Percentiles rank a stretch among this genome's conserved stretches.
Conservation (phyloP, 2,329 filamentous ascomycete genomes). For the Akanthomyces uredinophilus region DNA sequence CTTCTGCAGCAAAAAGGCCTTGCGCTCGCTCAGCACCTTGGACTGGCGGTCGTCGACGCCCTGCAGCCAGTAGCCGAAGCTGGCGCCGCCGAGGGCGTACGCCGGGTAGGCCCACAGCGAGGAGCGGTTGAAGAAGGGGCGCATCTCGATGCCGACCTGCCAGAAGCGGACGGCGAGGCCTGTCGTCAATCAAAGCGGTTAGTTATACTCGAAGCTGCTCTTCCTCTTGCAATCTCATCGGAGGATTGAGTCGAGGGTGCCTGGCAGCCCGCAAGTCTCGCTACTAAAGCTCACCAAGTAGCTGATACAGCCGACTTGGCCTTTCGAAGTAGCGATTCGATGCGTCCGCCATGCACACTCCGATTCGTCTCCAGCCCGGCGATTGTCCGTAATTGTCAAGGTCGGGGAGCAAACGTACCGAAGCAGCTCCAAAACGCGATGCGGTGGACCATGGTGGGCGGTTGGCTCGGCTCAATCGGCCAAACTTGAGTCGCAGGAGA, state of each 20-base stretch:
- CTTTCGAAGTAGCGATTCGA: neutral
- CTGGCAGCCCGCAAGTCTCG: neutral
- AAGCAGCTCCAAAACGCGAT: slow-evolving; percentile 85
- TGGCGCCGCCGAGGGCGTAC: slow-evolving; percentile 78
- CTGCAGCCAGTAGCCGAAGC: slow-evolving; percentile 96
- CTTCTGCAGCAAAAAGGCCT: slow-evolving; percentile 81
- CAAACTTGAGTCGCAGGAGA: neutral
- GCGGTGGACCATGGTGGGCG: slow-evolving; percentile 52
- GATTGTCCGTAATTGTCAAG: neutral
- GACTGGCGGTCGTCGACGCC: slow-evolving; percentile 82
- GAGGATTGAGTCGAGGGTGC: neutral
- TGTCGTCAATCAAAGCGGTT: slow-evolving; percentile 32
- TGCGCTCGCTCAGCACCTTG: slow-evolving; percentile 70
- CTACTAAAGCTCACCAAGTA: neutral
- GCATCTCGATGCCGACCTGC: slow-evolving; percentile 98
- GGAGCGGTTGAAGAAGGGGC: slow-evolving; percentile 79
- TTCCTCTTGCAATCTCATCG: neutral
- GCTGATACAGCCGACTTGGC: neutral
- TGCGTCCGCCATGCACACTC: neutral
- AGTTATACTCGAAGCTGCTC: too few species aligned
- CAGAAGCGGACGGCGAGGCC: slow-evolving; percentile 88
- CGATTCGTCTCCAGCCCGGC: neutral
- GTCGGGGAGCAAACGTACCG: slow-evolving; percentile 55
- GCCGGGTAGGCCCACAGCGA: slow-evolving; percentile 89
- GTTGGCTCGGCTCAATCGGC: neutral